These are phyloP conservation scores for Saksenaea oblongispora DNA, from an alignment of 371 early-diverging fungal species.

Conservation along the genomic window DNA sequence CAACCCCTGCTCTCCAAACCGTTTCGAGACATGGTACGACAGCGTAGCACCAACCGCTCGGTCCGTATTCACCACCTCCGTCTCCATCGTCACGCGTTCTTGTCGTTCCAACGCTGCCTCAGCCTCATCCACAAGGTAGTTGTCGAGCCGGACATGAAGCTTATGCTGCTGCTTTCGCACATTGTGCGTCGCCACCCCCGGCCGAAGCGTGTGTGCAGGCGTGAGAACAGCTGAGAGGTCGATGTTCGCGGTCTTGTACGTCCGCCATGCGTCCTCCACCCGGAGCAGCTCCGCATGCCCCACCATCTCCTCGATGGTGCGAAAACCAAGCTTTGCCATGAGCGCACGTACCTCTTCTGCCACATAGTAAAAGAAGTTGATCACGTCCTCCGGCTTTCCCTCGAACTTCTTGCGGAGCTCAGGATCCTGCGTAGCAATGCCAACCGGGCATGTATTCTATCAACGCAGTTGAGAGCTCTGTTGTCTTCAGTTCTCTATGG, in stretches of 20 bases:
- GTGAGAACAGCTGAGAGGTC: constrained; percentile 83
- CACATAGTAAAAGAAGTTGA: constrained; percentile 95
- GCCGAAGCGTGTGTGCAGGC: constrained; percentile 83
- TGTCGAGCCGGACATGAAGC: constrained; percentile 50
- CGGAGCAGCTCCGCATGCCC: constrained; percentile 82
- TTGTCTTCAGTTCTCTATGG: background rate
- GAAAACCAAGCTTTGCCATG: constrained; percentile 92
- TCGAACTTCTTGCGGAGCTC: constrained; percentile 88
- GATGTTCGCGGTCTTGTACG: constrained; percentile 79
- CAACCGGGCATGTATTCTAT: constrained; percentile 93
- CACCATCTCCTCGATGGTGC: constrained; percentile 92
- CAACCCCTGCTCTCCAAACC: constrained; percentile 79
- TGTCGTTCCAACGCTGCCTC: constrained; percentile 64
- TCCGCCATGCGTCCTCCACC: constrained; percentile 68
- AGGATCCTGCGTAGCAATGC: constrained; percentile 95
- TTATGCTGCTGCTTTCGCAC: constrained; percentile 82
- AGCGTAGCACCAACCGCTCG: constrained; percentile 89
- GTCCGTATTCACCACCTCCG: constrained; percentile 88
- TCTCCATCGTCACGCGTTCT: constrained; percentile 58
- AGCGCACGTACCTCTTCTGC: constrained; percentile 88
- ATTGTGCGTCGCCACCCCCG: constrained; percentile 80
- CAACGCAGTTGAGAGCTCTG: background rate
- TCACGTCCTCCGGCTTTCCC: constrained; percentile 90
- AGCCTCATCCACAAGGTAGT: constrained; percentile 73
- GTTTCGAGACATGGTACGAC: constrained; percentile 80